These are phyloP conservation scores for Exophiala bonariae DNA, from an alignment of 2,329 filamentous ascomycete genomes.

Conservation along the genomic window DNA sequence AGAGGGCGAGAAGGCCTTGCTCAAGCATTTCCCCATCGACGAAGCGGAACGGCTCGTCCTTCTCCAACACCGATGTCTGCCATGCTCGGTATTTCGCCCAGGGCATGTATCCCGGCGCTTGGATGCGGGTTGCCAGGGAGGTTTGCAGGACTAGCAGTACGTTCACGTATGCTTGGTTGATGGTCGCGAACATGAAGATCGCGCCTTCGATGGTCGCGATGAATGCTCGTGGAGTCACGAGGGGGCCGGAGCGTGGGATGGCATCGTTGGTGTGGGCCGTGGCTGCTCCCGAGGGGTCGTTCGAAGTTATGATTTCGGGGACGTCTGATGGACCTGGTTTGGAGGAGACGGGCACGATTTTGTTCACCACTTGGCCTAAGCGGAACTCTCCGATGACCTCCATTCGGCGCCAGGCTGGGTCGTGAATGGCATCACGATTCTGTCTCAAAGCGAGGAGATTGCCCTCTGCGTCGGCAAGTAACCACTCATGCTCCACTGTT, in stretches of 20 bases:
- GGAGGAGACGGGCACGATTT: constrained; percentile 73
- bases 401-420: constrained; percentile 70
- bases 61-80: constrained; percentile 67
- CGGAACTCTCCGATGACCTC: constrained; percentile 78
- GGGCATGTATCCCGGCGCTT: constrained; percentile 69
- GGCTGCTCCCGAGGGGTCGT: not conserved
- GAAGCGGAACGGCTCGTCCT: constrained; percentile 78
- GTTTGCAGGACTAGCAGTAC: constrained; percentile 79
- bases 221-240: constrained; percentile 80
- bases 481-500: constrained; percentile 71
- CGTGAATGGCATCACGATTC: constrained; percentile 64
- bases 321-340: constrained; percentile 37
- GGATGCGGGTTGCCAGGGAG: constrained; percentile 65
- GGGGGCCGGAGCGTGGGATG: constrained; percentile 47
- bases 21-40: constrained; percentile 92
- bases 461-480: constrained; percentile 83
- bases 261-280: not conserved
- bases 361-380: constrained; percentile 91
- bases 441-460: constrained; percentile 76
- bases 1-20: constrained; percentile 69
- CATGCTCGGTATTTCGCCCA: constrained; percentile 84
- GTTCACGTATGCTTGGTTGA: constrained; percentile 71
- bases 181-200: constrained; percentile 80
- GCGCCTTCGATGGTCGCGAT: constrained; percentile 88
- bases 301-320: not conserved